Percentiles rank a stretch among this genome's conserved stretches.
phyloP scores from a whole-genome alignment of 2,329 filamentous ascomycete species.

The Botrytis medusae region DNA sequence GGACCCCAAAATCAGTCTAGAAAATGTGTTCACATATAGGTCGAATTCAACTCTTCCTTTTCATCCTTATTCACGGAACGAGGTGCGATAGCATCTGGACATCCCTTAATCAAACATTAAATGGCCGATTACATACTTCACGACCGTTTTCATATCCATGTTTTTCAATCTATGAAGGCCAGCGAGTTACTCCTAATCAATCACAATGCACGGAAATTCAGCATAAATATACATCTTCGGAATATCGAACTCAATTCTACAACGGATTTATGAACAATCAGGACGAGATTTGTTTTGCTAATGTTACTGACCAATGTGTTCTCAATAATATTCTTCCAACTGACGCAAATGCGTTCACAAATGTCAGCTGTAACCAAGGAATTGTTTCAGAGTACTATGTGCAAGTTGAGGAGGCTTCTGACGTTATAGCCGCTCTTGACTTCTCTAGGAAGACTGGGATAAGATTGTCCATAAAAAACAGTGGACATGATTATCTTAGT shows the following conservation, averaged over 20 bases:
- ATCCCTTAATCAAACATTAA: slow-evolving; percentile 29
- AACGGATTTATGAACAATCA: slow-evolving; percentile 38
- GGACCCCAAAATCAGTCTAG: not conserved
- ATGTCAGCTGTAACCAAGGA: slow-evolving; percentile 28
- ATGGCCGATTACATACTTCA: slow-evolving; percentile 29
- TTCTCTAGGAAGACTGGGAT: slow-evolving; percentile 45
- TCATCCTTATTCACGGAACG: not conserved
- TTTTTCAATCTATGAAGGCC: slow-evolving; percentile 37
- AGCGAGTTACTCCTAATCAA: slow-evolving; percentile 25
- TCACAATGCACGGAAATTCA: slow-evolving; percentile 33
- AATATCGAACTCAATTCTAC: slow-evolving; percentile 30
- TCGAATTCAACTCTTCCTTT: not conserved
- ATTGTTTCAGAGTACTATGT: slow-evolving; percentile 26
- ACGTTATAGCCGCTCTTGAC: slow-evolving; percentile 48
- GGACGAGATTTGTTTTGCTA: slow-evolving; percentile 35
- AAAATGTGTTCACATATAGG: not conserved
- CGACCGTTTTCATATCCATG: slow-evolving; percentile 37
- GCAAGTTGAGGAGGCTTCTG: slow-evolving; percentile 37
- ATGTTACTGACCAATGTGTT: slow-evolving; percentile 37
- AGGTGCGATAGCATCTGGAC: slow-evolving; percentile 13
- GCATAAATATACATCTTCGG: slow-evolving; percentile 35
- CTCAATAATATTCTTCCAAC: slow-evolving; percentile 33
- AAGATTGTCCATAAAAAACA: slow-evolving; percentile 40
- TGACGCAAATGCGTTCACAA: slow-evolving; percentile 28
- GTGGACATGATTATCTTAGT: slow-evolving; percentile 35